Base-by-base conservation (phyloP, 2,329 filamentous ascomycete genomes). In the Clarireedia hainanense region DNA sequence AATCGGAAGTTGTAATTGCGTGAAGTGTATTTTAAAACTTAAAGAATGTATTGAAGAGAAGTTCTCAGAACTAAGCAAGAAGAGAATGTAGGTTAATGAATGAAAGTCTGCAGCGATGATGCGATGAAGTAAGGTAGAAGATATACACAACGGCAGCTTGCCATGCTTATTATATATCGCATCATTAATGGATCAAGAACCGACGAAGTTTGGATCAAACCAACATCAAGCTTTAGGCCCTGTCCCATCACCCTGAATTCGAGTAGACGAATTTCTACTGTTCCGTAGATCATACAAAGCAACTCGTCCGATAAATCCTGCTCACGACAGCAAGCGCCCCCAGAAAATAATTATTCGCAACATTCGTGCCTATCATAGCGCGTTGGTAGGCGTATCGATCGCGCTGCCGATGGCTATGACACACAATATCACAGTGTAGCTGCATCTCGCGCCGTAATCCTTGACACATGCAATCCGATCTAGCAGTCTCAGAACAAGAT, bases 61-160 rank as follows among this genome's bases (percentile, higher is more conserved):
- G 61, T 67, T 66, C 65, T 64, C 66, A 64, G 66, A 67, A 68
- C 63, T 64, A 58, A 46, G 46, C 58, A 61, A 61, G 56, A 61
- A 67, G 61, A 61, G 65, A 67, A 65, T 58, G 64, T 61, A 63
- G 61, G 62, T 57, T 45, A 58, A 62, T 57, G 58, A 64, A 66
- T 58, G 57, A 65, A 52, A 63, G 58, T 64, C 50, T 62, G 60
- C 60, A 61, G 56, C 4, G 30, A 34, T 34, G 40, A 66, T 62
- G 62, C 47, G 61, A 65, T 63, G 61, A 60, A 57, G 49, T 58
- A 57, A 52, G 60, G 54, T 58, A 55, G 46, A 27, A 51, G 49
- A 40, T 34, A 34, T 34, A 34, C 30, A 5, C 26, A 34, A 34
- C 2, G 59, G 57, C 49, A 52, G 56, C 36, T 27, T 37, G 46